These are phyloP conservation scores for Saturnispora halmiae DNA, from an alignment of 805 yeast genomes.

Conservation along the genomic window DNA sequence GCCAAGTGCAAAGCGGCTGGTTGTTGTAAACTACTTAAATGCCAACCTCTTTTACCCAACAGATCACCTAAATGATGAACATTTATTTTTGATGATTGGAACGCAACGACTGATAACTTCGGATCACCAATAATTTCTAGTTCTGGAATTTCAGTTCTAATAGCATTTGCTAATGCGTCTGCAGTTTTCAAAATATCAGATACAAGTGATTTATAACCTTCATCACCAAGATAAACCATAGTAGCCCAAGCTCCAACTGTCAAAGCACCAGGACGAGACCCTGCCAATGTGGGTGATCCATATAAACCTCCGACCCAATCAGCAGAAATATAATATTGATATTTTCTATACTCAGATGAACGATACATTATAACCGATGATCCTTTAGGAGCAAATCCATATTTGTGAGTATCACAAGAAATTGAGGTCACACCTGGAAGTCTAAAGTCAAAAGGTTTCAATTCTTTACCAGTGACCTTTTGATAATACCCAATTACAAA, in stretches of 20 bases:
- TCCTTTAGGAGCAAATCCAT: constrained; percentile 98
- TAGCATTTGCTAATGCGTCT: constrained; percentile 40
- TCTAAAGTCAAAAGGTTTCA: constrained; percentile 71
- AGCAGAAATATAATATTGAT: constrained; percentile 75
- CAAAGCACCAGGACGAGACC: constrained; percentile 93
- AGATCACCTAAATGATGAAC: constrained; percentile 74
- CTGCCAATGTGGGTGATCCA: constrained; percentile 95
- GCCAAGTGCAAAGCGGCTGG: constrained; percentile 93
- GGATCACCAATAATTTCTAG: constrained; percentile 81
- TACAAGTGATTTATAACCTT: constrained; percentile 70
- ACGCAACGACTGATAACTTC: constrained; percentile 69
- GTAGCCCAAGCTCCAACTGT: constrained; percentile 99
- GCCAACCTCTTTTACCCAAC: constrained; percentile 72
- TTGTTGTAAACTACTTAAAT: constrained; percentile 72
- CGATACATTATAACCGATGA: constrained; percentile 90
- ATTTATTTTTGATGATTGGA: constrained; percentile 52
- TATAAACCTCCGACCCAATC: constrained; percentile 94
- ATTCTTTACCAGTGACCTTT: constrained; percentile 33
- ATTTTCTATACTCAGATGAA: constrained; percentile 49
- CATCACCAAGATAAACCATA: constrained; percentile 66
- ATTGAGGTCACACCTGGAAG: constrained; percentile 92
- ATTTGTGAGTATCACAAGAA: constrained; percentile 98
- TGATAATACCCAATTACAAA: constrained; percentile 70
- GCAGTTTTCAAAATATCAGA: constrained; percentile 59
- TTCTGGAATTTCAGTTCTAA: constrained; percentile 42